Evolutionary conservation across 345 rosid genomes (phyloP).

Genomic region (Salix dunnii): DNA sequence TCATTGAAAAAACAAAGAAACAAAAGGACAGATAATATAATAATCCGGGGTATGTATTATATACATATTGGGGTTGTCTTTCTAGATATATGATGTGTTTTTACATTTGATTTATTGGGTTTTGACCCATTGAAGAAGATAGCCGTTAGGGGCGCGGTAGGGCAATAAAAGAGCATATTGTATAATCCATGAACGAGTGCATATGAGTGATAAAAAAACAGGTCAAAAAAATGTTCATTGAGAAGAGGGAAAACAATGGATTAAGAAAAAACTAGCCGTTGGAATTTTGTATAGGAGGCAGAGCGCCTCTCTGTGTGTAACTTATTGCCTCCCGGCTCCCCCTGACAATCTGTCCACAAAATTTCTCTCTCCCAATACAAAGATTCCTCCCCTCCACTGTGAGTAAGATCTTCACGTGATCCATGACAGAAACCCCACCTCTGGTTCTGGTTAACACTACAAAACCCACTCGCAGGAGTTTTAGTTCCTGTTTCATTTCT

Average conservation of each 20-base stretch:
- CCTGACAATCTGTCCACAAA: constrained; percentile 21
- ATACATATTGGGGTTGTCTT: background rate
- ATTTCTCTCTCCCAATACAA: constrained; percentile 28
- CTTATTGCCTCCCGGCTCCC: constrained; percentile 20
- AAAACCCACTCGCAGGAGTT: constrained; percentile 32
- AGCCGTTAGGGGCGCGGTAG: constrained; percentile 20
- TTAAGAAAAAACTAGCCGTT: constrained; percentile 22
- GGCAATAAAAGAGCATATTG: constrained; percentile 8
- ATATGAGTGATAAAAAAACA: background rate
- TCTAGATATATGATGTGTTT: background rate
- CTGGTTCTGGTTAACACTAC: constrained; percentile 28
- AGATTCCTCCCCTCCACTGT: constrained; percentile 31
- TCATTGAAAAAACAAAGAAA: no score
- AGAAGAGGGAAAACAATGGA: background rate
- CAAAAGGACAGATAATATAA: no score
- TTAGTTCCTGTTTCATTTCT: constrained; percentile 31
- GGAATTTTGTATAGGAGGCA: background rate
- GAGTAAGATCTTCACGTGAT: constrained; percentile 44
- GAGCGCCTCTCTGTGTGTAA: background rate
- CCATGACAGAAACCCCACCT: constrained; percentile 18
- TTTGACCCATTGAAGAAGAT: constrained; percentile 1
- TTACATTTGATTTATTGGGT: background rate
- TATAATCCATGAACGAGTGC: constrained; percentile 3
- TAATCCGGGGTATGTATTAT: background rate
- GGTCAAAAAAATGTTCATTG: background rate